Base-by-base conservation (phyloP, 2,329 filamentous ascomycete genomes). In the Hypoxylon sp. region DNA sequence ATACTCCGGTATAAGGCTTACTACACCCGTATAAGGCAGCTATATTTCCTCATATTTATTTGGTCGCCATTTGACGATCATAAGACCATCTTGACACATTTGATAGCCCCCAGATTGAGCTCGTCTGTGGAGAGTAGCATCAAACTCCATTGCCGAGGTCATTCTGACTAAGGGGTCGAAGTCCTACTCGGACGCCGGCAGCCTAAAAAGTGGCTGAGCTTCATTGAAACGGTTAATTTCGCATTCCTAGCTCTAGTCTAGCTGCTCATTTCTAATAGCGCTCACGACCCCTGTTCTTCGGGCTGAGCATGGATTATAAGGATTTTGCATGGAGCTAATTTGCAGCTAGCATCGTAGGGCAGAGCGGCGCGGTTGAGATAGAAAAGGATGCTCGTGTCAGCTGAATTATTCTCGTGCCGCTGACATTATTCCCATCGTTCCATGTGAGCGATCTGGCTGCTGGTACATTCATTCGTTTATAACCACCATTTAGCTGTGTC, bases 391-490 rank as follows among this genome's bases (percentile, higher is more conserved):
- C 12, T 21, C 32, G 23, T 39, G n/a, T 43, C 48, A 34, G 21
- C 45, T 48, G 29, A 21, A 14, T 37, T 14, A 50, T 21, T 5
- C 21, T 39, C 5, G 21, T 7, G 25, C 46, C 21, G 19, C 29
- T 39, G 25, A 51, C 30, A 39, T 37, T 32, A 12, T 34, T 56
- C 14, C 25, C 23, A 16, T 43, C n/a, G n/a, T 48, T 25, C 34
- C 4, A 43, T 23, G 11, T 25, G 30, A 41, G 5, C 14, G 5
- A 12, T 27, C 43, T 27, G 45, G 11, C 27, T 29, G 21, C 12
- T 14, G 12, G 11, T 5, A n/a, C 27, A 48, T 57, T 60, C 60
- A 34, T 52, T 67, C 53, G 27, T 64, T 62, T 51, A 37, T 43
- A 43, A 55, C 29, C 14, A n/a, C 8, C 32, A 11, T 25, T 48